Evolutionary conservation across 768 basidiomycete genomes (phyloP).

Genomic region (Terana coerulea): DNA sequence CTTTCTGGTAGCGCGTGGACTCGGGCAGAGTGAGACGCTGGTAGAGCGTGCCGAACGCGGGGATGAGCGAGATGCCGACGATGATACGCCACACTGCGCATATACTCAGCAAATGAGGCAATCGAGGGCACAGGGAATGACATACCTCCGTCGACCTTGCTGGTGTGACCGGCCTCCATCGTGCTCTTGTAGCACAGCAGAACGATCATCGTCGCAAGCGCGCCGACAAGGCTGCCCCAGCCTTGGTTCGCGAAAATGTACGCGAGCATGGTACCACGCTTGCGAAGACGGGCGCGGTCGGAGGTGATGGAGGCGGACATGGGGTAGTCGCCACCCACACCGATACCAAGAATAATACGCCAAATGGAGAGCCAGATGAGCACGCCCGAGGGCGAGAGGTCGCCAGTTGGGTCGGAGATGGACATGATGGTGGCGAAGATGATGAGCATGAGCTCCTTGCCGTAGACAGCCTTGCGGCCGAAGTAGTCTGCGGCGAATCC

Average conservation of each 20-base stretch:
- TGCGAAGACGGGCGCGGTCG: slow-evolving; percentile 60
- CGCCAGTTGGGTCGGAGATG: slow-evolving; percentile 62
- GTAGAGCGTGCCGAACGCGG: slow-evolving; percentile 72
- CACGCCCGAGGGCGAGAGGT: slow-evolving; percentile 44
- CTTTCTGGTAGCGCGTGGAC: slow-evolving; percentile 49
- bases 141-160: slow-evolving; percentile 68
- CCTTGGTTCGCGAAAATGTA: slow-evolving; percentile 79
- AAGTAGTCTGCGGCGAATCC: slow-evolving; percentile 67
- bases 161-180: slow-evolving; percentile 58
- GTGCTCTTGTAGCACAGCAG: slow-evolving; percentile 58
- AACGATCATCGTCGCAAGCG: slow-evolving; percentile 59
- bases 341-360: slow-evolving; percentile 72
- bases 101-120: not conserved
- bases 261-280: slow-evolving; percentile 70
- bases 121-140: slow-evolving; percentile 7
- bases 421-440: slow-evolving; percentile 73
- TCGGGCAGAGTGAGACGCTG: slow-evolving; percentile 73
- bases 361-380: slow-evolving; percentile 65
- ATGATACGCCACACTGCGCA: slow-evolving; percentile 65
- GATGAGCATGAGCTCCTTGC: slow-evolving; percentile 78
- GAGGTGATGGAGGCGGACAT: slow-evolving; percentile 69
- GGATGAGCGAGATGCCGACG: slow-evolving; percentile 70
- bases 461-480: slow-evolving; percentile 67
- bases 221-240: slow-evolving; percentile 69
- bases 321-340: slow-evolving; percentile 78